Evolutionary conservation across 1,139 yeast genomes (phyloP).

Genomic region (Eremothecium sinecaudum): DNA sequence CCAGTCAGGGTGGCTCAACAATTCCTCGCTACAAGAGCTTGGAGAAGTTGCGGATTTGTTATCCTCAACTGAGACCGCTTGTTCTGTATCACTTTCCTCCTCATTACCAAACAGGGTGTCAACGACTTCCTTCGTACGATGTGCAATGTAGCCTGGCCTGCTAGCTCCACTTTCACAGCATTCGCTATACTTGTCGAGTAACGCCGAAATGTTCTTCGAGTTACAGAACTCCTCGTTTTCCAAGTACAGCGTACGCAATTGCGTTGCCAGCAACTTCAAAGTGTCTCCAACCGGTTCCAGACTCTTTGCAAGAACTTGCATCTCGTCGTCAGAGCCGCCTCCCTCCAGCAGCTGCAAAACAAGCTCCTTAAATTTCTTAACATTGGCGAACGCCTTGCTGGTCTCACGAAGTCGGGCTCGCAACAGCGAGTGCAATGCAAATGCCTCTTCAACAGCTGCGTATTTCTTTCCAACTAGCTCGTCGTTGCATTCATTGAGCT

Average conservation of each 20-base stretch:
- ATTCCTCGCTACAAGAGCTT: background rate
- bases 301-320: constrained; percentile 16
- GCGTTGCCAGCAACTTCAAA: constrained; percentile 19
- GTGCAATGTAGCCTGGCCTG: constrained; percentile 17
- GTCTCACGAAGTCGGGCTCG: constrained; percentile 11
- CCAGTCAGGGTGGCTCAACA: constrained; percentile 7
- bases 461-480: constrained; percentile 11
- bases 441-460: constrained; percentile 16
- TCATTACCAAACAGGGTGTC: background rate
- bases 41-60: no score
- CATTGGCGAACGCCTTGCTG: constrained; percentile 10
- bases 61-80: no score
- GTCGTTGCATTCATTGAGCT: constrained; percentile 11
- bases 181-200: constrained; percentile 9
- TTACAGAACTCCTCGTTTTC: constrained; percentile 24
- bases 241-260: constrained; percentile 21
- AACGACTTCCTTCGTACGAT: constrained; percentile 9
- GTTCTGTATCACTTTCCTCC: no score
- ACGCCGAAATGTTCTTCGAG: constrained; percentile 14
- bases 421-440: constrained; percentile 16
- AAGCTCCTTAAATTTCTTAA: constrained; percentile 15
- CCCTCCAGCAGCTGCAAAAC: constrained; percentile 12
- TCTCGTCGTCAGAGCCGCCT: constrained; percentile 8
- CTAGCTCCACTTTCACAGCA: constrained; percentile 9
- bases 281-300: constrained; percentile 27